Base-by-base conservation (phyloP, 148 eudicot genomes). In the Cornus controversa region DNA sequence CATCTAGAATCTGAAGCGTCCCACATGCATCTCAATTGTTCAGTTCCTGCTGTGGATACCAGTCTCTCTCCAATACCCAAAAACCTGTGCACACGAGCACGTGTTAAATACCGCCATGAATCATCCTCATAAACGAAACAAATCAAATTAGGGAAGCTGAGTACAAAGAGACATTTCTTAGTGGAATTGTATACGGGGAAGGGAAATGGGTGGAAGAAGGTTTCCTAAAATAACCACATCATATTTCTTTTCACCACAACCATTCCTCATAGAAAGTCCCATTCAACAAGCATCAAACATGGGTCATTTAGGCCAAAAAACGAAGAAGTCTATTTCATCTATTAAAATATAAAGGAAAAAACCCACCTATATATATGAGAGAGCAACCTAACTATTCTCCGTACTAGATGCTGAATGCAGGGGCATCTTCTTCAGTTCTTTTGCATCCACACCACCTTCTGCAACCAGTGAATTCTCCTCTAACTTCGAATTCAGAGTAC, bases 381-480 rank as follows among this genome's bases (percentile, higher is more conserved):
- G 71, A 23, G 23, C 73, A 73, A 76, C 62, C 75, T 84, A 82
- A 67, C 77, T 79, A 36, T 80, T 85, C 66, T 85, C 90, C 22
- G 79, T 81, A 74, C 80, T 81, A 2, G 88, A 87, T 31, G 87
- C 71, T 22, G 86, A 79, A 70, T 89, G 79, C 71, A 75, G 80
- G 68, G 67, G 84, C 31, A 77, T 71, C 77, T 79, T 82, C 73
- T 85, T 93, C 75, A 23, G 83, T 80, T 88, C 91, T 60, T 89
- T 90, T 8, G 77, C 86, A 69, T 94, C 94, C 70, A 78, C 54
- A 67, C 88, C 54, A 67, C 88, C 90, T 73, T 88, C 95, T 14
- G 81, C 80, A 31, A 31, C 34, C 34, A 31, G 34, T 31, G 34
- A 31, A 73, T 74, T 82, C 8, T 91, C 97, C 54, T 93, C 94